A percentile compares a stretch with the other conserved stretches of the same genome.
Conservation (phyloP, 345 rosid genomes). For the Eucalyptus caleyi region DNA sequence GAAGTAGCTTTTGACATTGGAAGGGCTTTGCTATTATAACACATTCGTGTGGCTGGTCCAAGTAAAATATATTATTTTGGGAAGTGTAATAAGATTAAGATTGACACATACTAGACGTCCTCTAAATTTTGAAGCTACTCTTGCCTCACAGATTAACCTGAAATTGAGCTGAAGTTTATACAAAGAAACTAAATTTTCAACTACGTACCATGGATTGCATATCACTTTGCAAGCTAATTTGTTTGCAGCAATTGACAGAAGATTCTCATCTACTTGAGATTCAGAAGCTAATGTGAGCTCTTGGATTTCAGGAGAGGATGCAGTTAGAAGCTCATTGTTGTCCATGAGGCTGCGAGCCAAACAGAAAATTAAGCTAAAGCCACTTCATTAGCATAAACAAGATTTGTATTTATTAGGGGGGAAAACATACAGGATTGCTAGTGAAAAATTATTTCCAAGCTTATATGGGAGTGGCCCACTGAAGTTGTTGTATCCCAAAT, state of each 20-base stretch:
- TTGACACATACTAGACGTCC: not conserved
- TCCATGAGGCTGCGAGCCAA: conserved; percentile 34
- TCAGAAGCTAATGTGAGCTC: conserved; percentile 25
- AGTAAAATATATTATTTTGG: not conserved
- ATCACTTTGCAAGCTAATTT: conserved; percentile 4
- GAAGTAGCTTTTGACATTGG: not conserved
- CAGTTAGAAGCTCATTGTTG: conserved; percentile 35
- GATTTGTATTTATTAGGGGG: not conserved
- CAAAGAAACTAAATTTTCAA: not conserved
- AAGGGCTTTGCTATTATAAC: not conserved
- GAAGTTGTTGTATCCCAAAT: conserved; percentile 56
- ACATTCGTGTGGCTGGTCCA: not conserved
- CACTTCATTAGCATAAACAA: not conserved
- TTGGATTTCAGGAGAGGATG: conserved; percentile 23
- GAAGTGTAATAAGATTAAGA: not conserved
- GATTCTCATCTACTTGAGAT: conserved; percentile 31
- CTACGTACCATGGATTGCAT: conserved; percentile 6
- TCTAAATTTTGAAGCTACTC: not conserved
- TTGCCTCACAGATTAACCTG: not conserved
- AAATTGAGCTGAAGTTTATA: not conserved
- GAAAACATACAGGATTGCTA: conserved; percentile 34
- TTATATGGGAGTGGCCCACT: conserved; percentile 38
- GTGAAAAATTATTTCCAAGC: conserved; percentile 32
- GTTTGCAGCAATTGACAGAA: conserved; percentile 6
- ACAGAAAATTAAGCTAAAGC: not conserved